Evolutionary conservation across 2,329 filamentous ascomycete species (phyloP), one percentile per base, ranked within the genome.

Genomic region (Diaporthe eres): DNA sequence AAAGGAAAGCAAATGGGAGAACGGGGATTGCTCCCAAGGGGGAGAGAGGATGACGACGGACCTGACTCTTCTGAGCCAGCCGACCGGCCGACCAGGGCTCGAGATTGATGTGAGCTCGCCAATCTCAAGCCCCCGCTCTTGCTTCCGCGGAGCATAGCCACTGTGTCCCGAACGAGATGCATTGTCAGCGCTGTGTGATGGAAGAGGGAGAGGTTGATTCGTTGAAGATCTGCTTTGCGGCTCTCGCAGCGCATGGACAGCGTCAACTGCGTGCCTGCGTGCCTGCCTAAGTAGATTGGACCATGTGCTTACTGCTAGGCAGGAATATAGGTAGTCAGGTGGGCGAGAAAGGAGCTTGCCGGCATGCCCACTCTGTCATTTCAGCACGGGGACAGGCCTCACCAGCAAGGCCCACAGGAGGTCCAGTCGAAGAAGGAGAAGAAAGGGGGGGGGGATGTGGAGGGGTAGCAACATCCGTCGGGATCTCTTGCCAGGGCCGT

Each of bases 61-160:
- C 22, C 55, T 60, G 70, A 61, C 39, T 49, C 44, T n/a, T 61
- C 19, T 39, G 25, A 28, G 28, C 28, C 70, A 51, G 39, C 42
- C 31, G 44, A 34, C 44, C 55, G 51, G 55, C 42, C 49, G 42
- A 42, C 57, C 49, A 28, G 61, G 47, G 58, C 42, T 57, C 51
- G 57, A 71, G 68, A 72, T 75, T 74, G 74, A 76, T 76, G 74
- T 65, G 71, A 76, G 63, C 74, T 76, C 74, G 74, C 71, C 74
- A 76, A 76, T 76, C 74, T 75, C 74, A 34, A 75, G 28, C 44
- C 49, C 58, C 49, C 58, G 49, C 71, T 53, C 70, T 28, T 51
- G 39, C 70, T 39, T 61, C 31, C 12, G 47, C 28, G 28, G n/a
- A 72, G 44, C 55, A 60, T 25, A 39, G 31, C 44, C 31, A 22